phyloP scores from a whole-genome alignment of 2,329 filamentous ascomycete species.

The Zelopaecilomyces penicillatus region DNA sequence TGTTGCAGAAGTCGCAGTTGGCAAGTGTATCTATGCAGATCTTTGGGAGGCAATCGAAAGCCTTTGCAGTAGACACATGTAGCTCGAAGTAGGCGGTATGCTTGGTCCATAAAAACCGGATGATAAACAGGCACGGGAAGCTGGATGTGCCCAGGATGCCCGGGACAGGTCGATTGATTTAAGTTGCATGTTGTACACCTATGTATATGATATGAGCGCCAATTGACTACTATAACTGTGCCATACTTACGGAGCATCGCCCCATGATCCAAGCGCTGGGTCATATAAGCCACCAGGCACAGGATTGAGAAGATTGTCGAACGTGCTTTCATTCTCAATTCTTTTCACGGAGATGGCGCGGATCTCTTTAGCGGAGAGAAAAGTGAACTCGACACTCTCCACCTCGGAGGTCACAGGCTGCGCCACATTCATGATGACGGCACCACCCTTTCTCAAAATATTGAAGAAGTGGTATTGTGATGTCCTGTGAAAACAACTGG shows the following conservation, averaged over 20 bases:
- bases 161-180: conserved; percentile 72
- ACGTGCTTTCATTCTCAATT: conserved; percentile 89
- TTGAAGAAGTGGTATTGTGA: no score
- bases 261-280: conserved; percentile 81
- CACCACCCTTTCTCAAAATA: conserved; percentile 4
- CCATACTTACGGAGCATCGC: conserved; percentile 61
- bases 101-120: conserved; percentile 91
- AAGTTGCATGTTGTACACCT: conserved; percentile 92
- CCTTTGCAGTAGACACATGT: conserved; percentile 88
- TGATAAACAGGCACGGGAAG: conserved; percentile 91
- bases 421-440: conserved; percentile 55
- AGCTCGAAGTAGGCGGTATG: conserved; percentile 73
- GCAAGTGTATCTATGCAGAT: conserved; percentile 72
- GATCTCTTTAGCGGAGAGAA: conserved; percentile 76
- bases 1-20: conserved; percentile 80
- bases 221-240: not conserved
- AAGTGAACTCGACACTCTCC: conserved; percentile 80
- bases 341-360: conserved; percentile 83
- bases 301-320: conserved; percentile 84
- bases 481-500: no score
- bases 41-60: conserved; percentile 68
- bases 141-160: conserved; percentile 91
- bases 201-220: conserved; percentile 1
- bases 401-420: conserved; percentile 80
- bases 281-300: conserved; percentile 89